phyloP scores from a whole-genome alignment of 257 asterid genomes.

The Orobanche coerulescens region DNA sequence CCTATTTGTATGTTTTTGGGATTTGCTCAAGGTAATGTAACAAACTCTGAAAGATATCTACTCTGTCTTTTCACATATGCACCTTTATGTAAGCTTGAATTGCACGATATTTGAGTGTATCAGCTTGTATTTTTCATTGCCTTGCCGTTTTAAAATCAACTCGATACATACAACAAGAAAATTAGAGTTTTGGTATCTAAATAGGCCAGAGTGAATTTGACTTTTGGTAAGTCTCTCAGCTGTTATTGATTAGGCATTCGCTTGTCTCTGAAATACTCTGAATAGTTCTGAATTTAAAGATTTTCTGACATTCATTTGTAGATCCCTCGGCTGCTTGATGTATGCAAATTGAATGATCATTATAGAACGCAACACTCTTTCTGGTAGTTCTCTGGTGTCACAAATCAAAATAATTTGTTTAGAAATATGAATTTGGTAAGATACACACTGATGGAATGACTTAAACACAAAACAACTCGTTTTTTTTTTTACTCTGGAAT shows the following conservation, averaged over 20 bases:
- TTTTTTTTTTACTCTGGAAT: not conserved
- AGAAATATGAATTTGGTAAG: not conserved
- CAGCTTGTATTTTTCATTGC: too few relatives aligned
- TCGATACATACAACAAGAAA: not conserved
- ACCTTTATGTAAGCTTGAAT: too few relatives aligned
- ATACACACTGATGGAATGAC: not conserved
- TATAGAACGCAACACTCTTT: not conserved
- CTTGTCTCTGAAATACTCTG: not conserved
- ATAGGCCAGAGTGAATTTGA: constrained; percentile 9
- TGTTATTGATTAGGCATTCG: not conserved
- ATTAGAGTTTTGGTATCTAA: not conserved
- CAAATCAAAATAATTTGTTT: too few relatives aligned
- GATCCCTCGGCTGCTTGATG: not conserved
- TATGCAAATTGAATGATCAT: not conserved
- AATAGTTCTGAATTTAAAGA: not conserved
- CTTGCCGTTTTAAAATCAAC: constrained; percentile 13
- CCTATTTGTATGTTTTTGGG: constrained; percentile 62
- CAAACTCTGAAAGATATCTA: too few relatives aligned
- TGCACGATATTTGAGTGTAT: too few relatives aligned
- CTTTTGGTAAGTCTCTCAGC: not conserved
- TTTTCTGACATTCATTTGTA: not conserved
- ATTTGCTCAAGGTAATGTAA: too few relatives aligned
- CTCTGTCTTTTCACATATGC: too few relatives aligned
- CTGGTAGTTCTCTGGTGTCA: not conserved
- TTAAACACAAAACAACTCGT: not conserved